Conservation (phyloP, 2,329 filamentous ascomycete species). For the Penicillium nordicum region DNA sequence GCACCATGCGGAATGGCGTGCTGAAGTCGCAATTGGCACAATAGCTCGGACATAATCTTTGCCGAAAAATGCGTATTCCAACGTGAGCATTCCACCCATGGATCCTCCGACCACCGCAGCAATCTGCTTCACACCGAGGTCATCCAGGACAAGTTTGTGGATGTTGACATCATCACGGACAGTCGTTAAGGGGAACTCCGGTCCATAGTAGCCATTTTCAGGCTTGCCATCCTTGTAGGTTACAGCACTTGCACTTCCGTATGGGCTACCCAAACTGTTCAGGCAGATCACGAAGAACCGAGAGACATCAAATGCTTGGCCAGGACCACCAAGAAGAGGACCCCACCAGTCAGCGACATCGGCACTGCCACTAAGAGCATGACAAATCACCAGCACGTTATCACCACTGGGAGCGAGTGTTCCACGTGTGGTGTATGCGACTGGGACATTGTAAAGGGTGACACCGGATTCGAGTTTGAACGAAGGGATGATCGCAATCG, state of each 20-base stretch:
- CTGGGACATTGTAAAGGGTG: conserved; percentile 68
- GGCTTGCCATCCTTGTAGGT: conserved; percentile 81
- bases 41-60: conserved; percentile 56
- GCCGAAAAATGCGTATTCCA: conserved; percentile 68
- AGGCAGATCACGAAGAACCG: conserved; percentile 54
- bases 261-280: conserved; percentile 55
- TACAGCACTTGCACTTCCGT: conserved; percentile 54
- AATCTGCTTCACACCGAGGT: conserved; percentile 53
- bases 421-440: conserved; percentile 63
- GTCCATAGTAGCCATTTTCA: conserved; percentile 75
- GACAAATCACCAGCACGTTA: conserved; percentile 62
- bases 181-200: conserved; percentile 93
- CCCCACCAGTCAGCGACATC: conserved; percentile 58
- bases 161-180: conserved; percentile 88
- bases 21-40: conserved; percentile 55
- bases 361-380: conserved; percentile 54
- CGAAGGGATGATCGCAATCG: conserved; percentile 78
- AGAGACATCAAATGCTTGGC: conserved; percentile 53
- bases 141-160: conserved; percentile 54
- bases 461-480: conserved; percentile 93
- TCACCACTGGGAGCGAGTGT: conserved; percentile 54
- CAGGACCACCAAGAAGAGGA: conserved; percentile 51
- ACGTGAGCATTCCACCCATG: conserved; percentile 57
- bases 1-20: conserved; percentile 56
- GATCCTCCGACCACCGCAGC: conserved; percentile 56